A percentile compares a stretch with the other conserved stretches of the same genome.
Evolutionary conservation across 805 yeast genomes (phyloP).

Genomic region (Candida fluviatilis): DNA sequence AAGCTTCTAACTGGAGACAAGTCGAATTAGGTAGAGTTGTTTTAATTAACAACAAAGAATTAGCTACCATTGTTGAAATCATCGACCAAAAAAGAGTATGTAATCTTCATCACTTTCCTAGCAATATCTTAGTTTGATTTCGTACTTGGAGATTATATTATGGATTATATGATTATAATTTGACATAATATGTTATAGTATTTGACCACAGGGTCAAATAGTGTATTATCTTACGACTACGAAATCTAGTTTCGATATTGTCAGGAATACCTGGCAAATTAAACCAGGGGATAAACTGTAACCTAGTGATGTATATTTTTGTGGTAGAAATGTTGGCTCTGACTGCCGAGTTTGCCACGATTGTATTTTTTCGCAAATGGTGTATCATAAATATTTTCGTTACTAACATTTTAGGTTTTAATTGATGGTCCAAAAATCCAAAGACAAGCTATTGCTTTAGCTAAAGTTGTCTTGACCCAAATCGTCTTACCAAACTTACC

Average conservation of each 20-base stretch:
- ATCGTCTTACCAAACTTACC: constrained; percentile 79
- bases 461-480: constrained; percentile 90
- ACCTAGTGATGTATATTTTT: too few species aligned
- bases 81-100: constrained; percentile 98
- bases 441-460: constrained; percentile 89
- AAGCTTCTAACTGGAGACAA: constrained; percentile 98
- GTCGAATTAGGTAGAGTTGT: constrained; percentile 99
- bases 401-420: constrained; percentile 59
- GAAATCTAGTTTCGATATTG: not conserved
- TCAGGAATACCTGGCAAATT: not conserved
- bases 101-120: constrained; percentile 37
- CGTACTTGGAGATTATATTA: constrained; percentile 1
- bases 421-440: constrained; percentile 95
- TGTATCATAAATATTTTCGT: too few species aligned
- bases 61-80: constrained; percentile 97
- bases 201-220: not conserved
- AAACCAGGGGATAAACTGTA: too few species aligned
- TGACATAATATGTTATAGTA: not conserved
- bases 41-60: constrained; percentile 77
- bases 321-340: too few species aligned
- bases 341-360: too few species aligned
- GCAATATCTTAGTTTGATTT: not conserved
- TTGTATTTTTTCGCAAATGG: too few species aligned
- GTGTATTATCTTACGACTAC: not conserved
- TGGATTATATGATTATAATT: not conserved